These are phyloP conservation scores for Cerrena zonata DNA, from an alignment of 1,284 basidiomycete genomes.

Conservation along the genomic window DNA sequence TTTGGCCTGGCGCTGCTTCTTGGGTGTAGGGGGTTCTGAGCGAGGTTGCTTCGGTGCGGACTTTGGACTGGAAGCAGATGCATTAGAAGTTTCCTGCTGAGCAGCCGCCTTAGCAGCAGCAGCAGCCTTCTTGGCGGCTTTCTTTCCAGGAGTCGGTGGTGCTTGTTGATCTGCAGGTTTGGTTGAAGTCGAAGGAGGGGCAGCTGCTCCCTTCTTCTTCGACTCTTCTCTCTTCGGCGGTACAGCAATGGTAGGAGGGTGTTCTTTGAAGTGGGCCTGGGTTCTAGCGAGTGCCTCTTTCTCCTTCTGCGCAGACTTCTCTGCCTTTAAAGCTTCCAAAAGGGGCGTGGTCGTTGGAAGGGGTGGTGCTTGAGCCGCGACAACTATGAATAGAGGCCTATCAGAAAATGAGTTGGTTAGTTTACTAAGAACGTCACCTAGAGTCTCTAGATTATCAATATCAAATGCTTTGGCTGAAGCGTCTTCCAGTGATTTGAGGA, in stretches of 20 bases:
- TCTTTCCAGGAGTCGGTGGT: constrained; percentile 28
- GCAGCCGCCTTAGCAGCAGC: constrained; percentile 2
- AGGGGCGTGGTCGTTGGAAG: constrained; percentile 79
- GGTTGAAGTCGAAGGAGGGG: constrained; percentile 15
- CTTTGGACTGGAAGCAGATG: not conserved
- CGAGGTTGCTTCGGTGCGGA: not conserved
- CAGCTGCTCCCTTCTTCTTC: constrained; percentile 40
- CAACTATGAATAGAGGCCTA: constrained; percentile 37
- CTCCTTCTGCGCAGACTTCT: constrained; percentile 67
- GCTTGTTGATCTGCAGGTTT: constrained; percentile 13
- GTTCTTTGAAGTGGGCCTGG: constrained; percentile 62
- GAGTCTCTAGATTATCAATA: constrained; percentile 52
- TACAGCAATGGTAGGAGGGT: constrained; percentile 17
- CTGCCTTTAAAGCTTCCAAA: constrained; percentile 80
- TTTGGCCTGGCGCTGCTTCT: constrained; percentile 1
- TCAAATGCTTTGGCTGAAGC: constrained; percentile 43
- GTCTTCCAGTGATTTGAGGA: constrained; percentile 61
- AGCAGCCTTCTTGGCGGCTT: constrained; percentile 32
- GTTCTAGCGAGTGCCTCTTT: constrained; percentile 64
- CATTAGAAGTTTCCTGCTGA: not conserved
- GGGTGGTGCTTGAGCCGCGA: constrained; percentile 49
- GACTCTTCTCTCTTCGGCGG: constrained; percentile 43
- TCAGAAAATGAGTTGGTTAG: constrained; percentile 6
- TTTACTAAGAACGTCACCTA: constrained; percentile 36
- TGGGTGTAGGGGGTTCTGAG: constrained; percentile 16